phyloP scores from a whole-genome alignment of 306 rosid genomes.

The Quercus wislizeni region DNA sequence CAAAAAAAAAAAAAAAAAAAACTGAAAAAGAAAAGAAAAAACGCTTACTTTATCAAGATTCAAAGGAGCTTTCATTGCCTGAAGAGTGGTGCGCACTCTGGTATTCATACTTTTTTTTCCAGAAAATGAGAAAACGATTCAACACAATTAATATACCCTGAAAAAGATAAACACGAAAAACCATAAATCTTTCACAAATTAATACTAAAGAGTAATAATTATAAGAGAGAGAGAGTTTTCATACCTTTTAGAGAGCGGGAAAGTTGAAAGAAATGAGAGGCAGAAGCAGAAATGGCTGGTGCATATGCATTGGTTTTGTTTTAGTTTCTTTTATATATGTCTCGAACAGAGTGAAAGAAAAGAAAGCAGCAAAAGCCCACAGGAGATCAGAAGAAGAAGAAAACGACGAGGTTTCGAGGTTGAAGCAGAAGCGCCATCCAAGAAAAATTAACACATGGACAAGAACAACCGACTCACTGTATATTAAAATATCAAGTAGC shows the following conservation, averaged over 20 bases:
- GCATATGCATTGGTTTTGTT: conserved; percentile 10
- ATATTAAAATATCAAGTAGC: conserved; percentile 26
- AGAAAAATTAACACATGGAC: conserved; percentile 40
- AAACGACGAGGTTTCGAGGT: conserved; percentile 66
- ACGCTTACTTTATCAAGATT: conserved; percentile 50
- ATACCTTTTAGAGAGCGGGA: conserved; percentile 65
- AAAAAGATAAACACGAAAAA: conserved; percentile 23
- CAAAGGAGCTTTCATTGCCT: conserved; percentile 51
- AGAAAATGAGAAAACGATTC: conserved; percentile 38
- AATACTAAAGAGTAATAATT: conserved; percentile 1
- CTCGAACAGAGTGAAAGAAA: conserved; percentile 61
- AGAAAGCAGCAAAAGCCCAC: conserved; percentile 35
- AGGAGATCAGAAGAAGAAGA: conserved; percentile 47
- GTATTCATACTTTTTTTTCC: conserved; percentile 50
- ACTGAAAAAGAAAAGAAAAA: not conserved
- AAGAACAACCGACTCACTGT: conserved; percentile 5
- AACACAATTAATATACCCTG: conserved; percentile 30
- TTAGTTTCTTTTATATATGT: conserved; percentile 16
- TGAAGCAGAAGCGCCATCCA: conserved; percentile 45
- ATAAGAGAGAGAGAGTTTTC: conserved; percentile 26
- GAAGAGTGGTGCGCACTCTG: conserved; percentile 61
- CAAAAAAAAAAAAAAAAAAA: not conserved
- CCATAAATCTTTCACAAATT: conserved; percentile 1
- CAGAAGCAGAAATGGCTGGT: conserved; percentile 36
- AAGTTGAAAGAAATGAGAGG: conserved; percentile 41